phyloP scores from a whole-genome alignment of 371 early-diverging fungal genomes.

The Chytridiales sp. region DNA sequence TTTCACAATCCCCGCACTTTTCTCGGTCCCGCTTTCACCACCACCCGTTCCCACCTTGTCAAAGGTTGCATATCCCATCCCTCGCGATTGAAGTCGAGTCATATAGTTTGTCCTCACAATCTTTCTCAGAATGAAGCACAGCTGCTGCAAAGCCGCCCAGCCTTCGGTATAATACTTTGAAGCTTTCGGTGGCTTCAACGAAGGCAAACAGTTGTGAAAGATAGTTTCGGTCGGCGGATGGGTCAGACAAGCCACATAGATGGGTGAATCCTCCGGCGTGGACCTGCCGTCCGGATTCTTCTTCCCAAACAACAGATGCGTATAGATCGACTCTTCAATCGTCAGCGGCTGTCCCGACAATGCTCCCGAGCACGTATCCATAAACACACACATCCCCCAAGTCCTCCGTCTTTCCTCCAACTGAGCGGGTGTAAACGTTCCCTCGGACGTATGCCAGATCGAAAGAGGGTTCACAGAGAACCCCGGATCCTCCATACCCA shows the following conservation, averaged over 20 bases:
- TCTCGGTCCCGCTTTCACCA: not conserved
- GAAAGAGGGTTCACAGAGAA: constrained; percentile 22
- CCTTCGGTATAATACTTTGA: constrained; percentile 3
- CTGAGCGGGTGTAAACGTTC: constrained; percentile 6
- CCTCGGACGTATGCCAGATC: constrained; percentile 8
- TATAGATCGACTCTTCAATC: constrained; percentile 17
- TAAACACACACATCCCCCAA: constrained; percentile 21
- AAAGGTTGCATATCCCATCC: not conserved
- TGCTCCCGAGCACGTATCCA: constrained; percentile 20
- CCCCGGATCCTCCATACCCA: constrained; percentile 21
- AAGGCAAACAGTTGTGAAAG: not conserved
- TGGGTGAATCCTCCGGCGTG: not conserved
- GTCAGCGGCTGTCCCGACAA: constrained; percentile 18
- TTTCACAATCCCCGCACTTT: constrained; percentile 5
- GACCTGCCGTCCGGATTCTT: not conserved
- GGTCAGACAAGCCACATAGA: not conserved
- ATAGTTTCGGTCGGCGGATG: constrained; percentile 20
- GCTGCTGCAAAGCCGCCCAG: constrained; percentile 13
- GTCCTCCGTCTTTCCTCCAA: constrained; percentile 18
- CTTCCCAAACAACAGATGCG: constrained; percentile 4
- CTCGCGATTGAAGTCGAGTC: constrained; percentile 1
- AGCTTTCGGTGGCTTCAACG: not conserved
- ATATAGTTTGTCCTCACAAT: constrained; percentile 21
- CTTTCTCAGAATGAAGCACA: constrained; percentile 16
- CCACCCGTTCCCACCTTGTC: not conserved